These are phyloP conservation scores for Lentinula boryana DNA, from an alignment of 768 basidiomycete species.

Conservation along the genomic window DNA sequence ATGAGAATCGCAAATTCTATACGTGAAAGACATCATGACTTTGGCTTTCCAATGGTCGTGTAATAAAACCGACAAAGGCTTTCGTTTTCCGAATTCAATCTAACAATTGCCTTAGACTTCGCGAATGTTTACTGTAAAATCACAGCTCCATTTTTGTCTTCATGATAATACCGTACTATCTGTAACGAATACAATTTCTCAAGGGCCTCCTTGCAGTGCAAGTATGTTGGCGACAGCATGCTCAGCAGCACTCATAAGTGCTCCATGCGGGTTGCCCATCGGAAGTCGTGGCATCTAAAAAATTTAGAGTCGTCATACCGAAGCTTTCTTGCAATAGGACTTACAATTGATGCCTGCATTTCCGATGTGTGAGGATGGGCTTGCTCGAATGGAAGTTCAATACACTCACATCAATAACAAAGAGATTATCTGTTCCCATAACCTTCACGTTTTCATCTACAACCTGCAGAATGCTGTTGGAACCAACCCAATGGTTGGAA, in stretches of 20 bases:
- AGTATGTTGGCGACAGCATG: conserved; percentile 52
- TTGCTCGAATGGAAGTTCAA: background rate
- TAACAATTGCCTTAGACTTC: background rate
- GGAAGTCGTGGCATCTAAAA: conserved; percentile 45
- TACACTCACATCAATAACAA: conserved; percentile 42
- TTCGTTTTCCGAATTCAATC: background rate
- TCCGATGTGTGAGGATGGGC: background rate
- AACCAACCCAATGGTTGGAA: conserved; percentile 64
- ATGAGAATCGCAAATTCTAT: conserved; percentile 91
- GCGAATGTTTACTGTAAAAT: too few relatives aligned
- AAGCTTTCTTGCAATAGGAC: conserved; percentile 1
- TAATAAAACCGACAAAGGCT: too few relatives aligned
- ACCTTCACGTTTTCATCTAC: conserved; percentile 58
- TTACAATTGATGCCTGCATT: conserved; percentile 28
- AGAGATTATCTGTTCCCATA: conserved; percentile 40
- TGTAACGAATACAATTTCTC: conserved; percentile 3
- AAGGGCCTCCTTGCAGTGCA: conserved; percentile 48
- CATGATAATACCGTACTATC: background rate
- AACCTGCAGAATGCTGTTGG: conserved; percentile 42
- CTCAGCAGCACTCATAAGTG: conserved; percentile 52
- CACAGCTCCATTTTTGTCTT: background rate
- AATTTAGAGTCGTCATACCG: background rate
- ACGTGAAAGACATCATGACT: conserved; percentile 33
- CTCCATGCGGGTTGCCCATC: conserved; percentile 52
- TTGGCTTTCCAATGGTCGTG: background rate